Evolutionary conservation across 345 rosid species (phyloP).

Genomic region (Erucastrum elatum): DNA sequence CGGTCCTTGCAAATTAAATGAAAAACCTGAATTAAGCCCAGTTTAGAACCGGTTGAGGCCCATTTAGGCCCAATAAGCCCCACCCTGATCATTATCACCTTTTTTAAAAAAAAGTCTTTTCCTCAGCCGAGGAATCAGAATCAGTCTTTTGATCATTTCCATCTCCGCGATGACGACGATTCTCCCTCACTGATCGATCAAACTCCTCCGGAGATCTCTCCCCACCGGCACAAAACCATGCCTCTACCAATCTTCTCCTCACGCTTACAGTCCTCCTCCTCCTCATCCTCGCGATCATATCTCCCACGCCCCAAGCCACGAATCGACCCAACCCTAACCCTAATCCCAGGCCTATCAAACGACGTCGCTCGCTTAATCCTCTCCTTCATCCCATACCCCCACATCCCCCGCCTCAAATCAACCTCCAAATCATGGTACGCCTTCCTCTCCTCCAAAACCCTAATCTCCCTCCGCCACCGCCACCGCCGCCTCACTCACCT

Average conservation of each 20-base stretch:
- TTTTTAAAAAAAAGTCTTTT: not conserved
- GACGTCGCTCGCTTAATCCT: conserved; percentile 61
- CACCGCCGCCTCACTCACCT: conserved; percentile 52
- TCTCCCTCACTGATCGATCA: conserved; percentile 23
- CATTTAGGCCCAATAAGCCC: not conserved
- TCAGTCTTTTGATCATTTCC: conserved; percentile 14
- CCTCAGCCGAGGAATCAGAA: not conserved
- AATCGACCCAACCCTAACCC: conserved; percentile 42
- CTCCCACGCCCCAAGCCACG: conserved; percentile 24
- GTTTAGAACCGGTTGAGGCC: not conserved
- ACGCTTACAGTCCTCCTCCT: conserved; percentile 18
- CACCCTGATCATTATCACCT: not conserved
- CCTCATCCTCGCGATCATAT: conserved; percentile 28
- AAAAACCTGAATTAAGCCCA: not conserved
- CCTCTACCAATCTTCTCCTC: conserved; percentile 38
- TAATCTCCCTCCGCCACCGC: conserved; percentile 68
- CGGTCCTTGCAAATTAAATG: too few species aligned
- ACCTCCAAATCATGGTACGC: conserved; percentile 71
- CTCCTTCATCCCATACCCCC: conserved; percentile 67
- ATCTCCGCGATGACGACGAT: conserved; percentile 7
- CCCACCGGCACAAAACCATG: not conserved
- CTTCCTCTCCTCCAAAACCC: conserved; percentile 73
- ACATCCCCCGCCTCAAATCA: conserved; percentile 69
- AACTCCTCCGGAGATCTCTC: not conserved
- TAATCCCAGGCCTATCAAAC: conserved; percentile 78